Percentiles rank a stretch among this genome's conserved stretches.
phyloP scores from a whole-genome alignment of 345 rosid species.

The Jatropha curcas region DNA sequence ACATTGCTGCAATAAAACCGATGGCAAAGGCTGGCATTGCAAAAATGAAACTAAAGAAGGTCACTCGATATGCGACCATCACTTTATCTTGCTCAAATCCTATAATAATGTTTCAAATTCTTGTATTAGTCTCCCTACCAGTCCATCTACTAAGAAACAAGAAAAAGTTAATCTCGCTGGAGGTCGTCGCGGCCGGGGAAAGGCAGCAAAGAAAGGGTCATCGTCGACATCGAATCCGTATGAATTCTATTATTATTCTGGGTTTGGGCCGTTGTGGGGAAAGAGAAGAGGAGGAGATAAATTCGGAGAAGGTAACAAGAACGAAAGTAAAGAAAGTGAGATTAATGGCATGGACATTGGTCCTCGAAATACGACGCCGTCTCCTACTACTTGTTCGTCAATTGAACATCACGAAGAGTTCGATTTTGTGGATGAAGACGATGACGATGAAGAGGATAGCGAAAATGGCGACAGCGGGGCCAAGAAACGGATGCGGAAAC shows the following conservation, averaged over 20 bases:
- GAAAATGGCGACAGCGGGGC: conserved; percentile 32
- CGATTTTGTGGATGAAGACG: conserved; percentile 42
- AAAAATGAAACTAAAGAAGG: conserved; percentile 27
- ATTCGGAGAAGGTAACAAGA: too few relatives aligned
- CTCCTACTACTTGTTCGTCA: conserved; percentile 18
- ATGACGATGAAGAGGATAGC: conserved; percentile 29
- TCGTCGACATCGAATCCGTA: conserved; percentile 48
- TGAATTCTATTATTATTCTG: conserved; percentile 92
- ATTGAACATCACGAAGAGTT: conserved; percentile 31
- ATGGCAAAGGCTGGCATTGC: conserved; percentile 37
- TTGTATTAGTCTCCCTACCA: not conserved
- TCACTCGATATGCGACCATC: conserved; percentile 27
- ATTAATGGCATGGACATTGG: not conserved
- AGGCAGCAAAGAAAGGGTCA: conserved; percentile 39
- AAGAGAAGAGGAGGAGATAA: conserved; percentile 45
- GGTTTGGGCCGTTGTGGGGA: conserved; percentile 92
- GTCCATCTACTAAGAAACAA: conserved; percentile 12
- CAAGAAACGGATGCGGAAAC: conserved; percentile 75
- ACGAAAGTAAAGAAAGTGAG: conserved; percentile 7
- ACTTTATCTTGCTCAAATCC: conserved; percentile 36
- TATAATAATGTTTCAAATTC: not conserved
- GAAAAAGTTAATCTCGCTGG: conserved; percentile 22
- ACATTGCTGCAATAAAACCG: conserved; percentile 30
- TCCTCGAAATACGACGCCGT: conserved; percentile 28
- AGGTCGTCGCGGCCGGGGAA: conserved; percentile 41